Base-by-base conservation (phyloP, 352 stramenopile species). In the Phytophthora uliginosa region DNA sequence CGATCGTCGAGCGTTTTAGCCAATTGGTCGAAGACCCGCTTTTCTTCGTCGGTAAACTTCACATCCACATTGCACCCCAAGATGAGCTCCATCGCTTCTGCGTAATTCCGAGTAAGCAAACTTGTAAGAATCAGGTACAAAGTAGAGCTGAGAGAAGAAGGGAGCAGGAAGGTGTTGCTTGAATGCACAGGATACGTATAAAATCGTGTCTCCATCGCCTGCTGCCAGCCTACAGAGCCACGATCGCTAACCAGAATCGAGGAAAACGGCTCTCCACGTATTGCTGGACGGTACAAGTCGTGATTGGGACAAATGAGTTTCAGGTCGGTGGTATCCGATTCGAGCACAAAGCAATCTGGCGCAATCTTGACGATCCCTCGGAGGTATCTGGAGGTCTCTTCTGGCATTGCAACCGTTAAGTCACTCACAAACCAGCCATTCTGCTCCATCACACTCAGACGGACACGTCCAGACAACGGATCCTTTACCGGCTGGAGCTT, bases 141-240 rank as follows among this genome's bases (percentile, higher is more conserved):
- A 17, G 97, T 98, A 5, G 97, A 98, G 48, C 96, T 98, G 7
- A 99, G 82, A 7, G 96, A 99, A 24, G 97, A 95, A 22, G 97
- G 98, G 18, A 98, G 88, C 42, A 99, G 66, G 66, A 99, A 99
- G 3, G 90, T 95, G 58, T 92, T 81, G 18, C 96, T 99, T 28
- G 96, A 98, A 79, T 99, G 98, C 53, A 99, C 94, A 18, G 98
- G 98, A 78, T 99, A 99, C 24, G 98, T 84, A 79, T 99, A 99
- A 67, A 98, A 99, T 36, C 97, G 88, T 58, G 91, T 96, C 55
- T 96, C 87, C 86, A 98, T 97, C 7, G 89, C 84, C 60, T 97
- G 90, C 66, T 97, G 86, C 92, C 92, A 97, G 0, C 81, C 87
- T 33, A 86, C 71, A 2, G 91, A 95, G 4, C 77, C 79, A n/a